Evolutionary conservation across 2,329 filamentous ascomycete genomes (phyloP).

Genomic region (Penicillium sp.): DNA sequence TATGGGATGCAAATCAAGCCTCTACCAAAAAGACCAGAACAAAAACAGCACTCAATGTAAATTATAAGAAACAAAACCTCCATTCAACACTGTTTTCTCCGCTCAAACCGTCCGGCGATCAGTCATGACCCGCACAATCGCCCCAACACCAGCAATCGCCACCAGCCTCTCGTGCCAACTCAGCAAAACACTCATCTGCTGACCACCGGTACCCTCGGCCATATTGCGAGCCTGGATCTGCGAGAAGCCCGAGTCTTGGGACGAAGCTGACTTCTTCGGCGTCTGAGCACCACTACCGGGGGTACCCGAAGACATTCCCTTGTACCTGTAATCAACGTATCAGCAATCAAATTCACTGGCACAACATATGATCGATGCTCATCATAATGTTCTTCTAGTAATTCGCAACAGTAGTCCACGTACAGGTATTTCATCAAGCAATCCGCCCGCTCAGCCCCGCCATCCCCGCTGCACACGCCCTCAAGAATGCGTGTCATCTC

Average conservation of each 20-base stretch:
- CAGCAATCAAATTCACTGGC: constrained; percentile 1
- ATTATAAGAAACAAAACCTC: constrained; percentile 12
- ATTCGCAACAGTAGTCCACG: constrained; percentile 36
- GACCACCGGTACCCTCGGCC: constrained; percentile 68
- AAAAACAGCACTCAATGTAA: constrained; percentile 9
- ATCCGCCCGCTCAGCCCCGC: constrained; percentile 82
- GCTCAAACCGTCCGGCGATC: constrained; percentile 82
- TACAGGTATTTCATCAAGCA: constrained; percentile 98
- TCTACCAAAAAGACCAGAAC: constrained; percentile 22
- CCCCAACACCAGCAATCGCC: constrained; percentile 87
- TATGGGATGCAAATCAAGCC: constrained; percentile 23
- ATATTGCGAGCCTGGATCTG: constrained; percentile 64
- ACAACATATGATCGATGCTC: neutral
- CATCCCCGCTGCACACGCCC: constrained; percentile 73
- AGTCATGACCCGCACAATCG: constrained; percentile 92
- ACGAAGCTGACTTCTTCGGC: constrained; percentile 58
- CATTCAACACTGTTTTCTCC: constrained; percentile 5
- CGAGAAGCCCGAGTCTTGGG: constrained; percentile 84
- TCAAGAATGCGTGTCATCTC: constrained; percentile 90
- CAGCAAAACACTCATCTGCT: constrained; percentile 92
- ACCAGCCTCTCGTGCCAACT: constrained; percentile 99
- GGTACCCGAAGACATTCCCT: constrained; percentile 68
- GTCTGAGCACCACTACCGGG: constrained; percentile 45
- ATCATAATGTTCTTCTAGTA: neutral
- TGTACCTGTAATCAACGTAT: constrained; percentile 64